phyloP scores from a whole-genome alignment of 768 basidiomycete genomes.

The Leucosporidium scottii region DNA sequence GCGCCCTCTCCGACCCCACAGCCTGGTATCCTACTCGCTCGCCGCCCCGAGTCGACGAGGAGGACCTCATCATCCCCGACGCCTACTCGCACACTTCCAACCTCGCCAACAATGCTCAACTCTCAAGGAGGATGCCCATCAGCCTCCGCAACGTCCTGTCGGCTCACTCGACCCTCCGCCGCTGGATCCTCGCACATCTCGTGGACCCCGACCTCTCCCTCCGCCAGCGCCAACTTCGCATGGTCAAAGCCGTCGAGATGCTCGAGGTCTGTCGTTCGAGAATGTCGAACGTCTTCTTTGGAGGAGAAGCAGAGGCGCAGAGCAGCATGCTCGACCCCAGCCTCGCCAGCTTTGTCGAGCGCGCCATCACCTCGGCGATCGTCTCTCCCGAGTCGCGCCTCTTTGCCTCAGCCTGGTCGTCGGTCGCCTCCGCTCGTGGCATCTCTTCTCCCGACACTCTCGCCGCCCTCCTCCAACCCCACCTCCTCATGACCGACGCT shows the following conservation, averaged over 20 bases:
- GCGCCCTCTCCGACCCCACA: background rate
- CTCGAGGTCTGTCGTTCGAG: background rate
- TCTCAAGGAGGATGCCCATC: background rate
- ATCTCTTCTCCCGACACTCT: background rate
- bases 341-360: conserved; percentile 4
- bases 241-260: background rate
- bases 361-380: conserved; percentile 1
- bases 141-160: background rate
- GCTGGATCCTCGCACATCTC: conserved; percentile 3
- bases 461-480: background rate
- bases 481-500: background rate
- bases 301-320: background rate
- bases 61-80: background rate
- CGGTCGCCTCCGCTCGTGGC: background rate
- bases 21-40: background rate
- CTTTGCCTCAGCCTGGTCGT: background rate
- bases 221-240: background rate
- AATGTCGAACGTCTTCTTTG: conserved; percentile 8
- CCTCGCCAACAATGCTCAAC: background rate
- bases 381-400: background rate
- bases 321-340: background rate
- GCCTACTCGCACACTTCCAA: background rate
- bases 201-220: conserved; percentile 4
- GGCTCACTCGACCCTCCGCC: background rate
- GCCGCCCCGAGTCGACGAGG: background rate